Base-by-base conservation (phyloP, 208 protist species). In the Wallacemonas sp. region DNA sequence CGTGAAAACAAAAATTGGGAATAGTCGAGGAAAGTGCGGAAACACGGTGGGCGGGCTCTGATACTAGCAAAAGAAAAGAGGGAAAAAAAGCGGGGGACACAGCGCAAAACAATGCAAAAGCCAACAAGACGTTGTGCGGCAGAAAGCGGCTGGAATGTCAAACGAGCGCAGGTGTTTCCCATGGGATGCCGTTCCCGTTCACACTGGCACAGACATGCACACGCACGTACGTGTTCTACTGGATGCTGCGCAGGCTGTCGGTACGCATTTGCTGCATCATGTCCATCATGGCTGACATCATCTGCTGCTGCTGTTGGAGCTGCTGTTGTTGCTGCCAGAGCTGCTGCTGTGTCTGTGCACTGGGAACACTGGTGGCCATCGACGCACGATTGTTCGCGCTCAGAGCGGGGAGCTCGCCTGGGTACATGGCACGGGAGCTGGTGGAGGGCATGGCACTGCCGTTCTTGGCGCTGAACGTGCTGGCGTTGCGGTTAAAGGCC, bases 401-500 rank as follows among this genome's bases (percentile, higher is more conserved):
- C 17, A 62, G 17, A 6, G 34, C 6, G 38, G 55, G 55, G 24
- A 48, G 55, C 13, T 62, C 39, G 10, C 9, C n/a, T 0, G n/a
- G 50, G n/a, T 41, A 57, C 50, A 57, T 57, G 15, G 50, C 50
- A 19, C 50, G 50, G 17, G 50, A 57, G 30, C 29, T 39, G 12
- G 50, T 57, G 50, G 50, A 57, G n/a, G n/a, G n/a, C n/a, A n/a
- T n/a, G n/a, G n/a, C n/a, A n/a, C 2, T 52, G 26, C 41, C 24
- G 57, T 50, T 45, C 44, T 48, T 72, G 50, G 24, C 62, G 36
- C 32, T 66, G 64, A 53, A 58, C 38, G 29, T 68, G 66, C 24
- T 55, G 66, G 73, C 76, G 71, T 71, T 79, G 30, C 74, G 70
- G 62, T 70, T 80, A 70, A 81, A 59, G 33, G 59, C 54, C n/a